phyloP scores from a whole-genome alignment of 768 basidiomycete genomes.

The Pulveroboletus frians region DNA sequence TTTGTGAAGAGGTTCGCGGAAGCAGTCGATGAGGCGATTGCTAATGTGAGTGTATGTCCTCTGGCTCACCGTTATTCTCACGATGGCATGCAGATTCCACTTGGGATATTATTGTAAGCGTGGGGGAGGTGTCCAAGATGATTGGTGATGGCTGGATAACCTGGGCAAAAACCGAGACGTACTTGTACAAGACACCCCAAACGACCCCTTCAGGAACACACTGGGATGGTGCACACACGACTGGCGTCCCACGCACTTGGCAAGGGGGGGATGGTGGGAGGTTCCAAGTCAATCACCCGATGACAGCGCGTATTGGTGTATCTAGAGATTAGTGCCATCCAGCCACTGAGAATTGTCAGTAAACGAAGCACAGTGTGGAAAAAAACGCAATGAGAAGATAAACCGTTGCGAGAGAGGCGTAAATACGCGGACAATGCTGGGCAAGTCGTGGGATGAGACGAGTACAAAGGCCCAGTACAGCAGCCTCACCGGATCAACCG shows the following conservation, averaged over 20 bases:
- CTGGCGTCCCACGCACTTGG: not conserved
- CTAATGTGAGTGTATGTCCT: constrained; percentile 14
- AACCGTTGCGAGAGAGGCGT: not conserved
- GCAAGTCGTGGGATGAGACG: not conserved
- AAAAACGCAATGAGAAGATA: not conserved
- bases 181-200: not conserved
- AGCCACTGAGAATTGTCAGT: not conserved
- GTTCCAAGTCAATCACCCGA: not conserved
- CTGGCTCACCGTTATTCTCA: not conserved
- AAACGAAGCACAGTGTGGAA: not conserved
- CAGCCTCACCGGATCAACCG: constrained; percentile 2
- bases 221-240: not conserved
- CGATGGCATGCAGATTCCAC: constrained; percentile 15
- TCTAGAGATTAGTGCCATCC: not conserved
- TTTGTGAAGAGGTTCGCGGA: constrained; percentile 21
- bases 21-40: constrained; percentile 18
- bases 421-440: not conserved
- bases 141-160: not conserved
- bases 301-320: not conserved
- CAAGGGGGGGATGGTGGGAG: not conserved
- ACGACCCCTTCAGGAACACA: not conserved
- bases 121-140: not conserved
- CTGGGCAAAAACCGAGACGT: not conserved
- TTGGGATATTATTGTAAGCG: constrained; percentile 14
- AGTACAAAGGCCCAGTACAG: too few relatives aligned